Evolutionary conservation across 495 filamentous ascomycete species (phyloP), one percentile per base, ranked within the genome.

Genomic region (Thozetella sp.): DNA sequence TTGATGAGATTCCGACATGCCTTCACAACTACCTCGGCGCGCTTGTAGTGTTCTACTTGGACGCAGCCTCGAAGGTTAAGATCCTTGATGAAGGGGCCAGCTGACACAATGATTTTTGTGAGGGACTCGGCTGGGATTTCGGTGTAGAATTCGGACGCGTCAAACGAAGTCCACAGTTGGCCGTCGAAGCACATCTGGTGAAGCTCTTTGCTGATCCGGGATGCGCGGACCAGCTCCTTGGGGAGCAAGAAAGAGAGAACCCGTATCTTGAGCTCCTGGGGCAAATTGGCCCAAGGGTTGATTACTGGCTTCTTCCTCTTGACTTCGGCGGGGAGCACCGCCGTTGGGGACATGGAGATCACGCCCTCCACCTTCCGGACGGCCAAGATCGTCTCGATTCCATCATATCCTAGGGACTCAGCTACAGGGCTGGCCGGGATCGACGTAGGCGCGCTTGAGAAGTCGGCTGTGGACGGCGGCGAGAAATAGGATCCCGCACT

Each of bases 181-280:
- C 95, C 95, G 71, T 99, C 95, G 62, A 92, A 97, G 75, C 94
- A 97, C 79, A 93, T 89, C 27, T 82, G 76, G 71, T 97, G 80
- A 83, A 95, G 98, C 17, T 81, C 69, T 65, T 86, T 92, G 65
- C 87, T 93, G n/a, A 96, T 90, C 15, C 82, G 73, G 3, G 95
- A 96, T 51, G 84, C 86, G 55, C 90, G 86, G 11, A 98, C 85
- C 51, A 99, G 85, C 68, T 98, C 89, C 64, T 86, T 91, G 12
- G 94, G 93, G 25, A 76, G 82, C 25, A 98, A 74, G 65, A 89
- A 92, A 3, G 83, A 79, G 57, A 99, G 83, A 54, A 98, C 86
- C 34, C 88, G 72, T 61, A 95, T 82, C 65, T 88, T 88, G 55
- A 99, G 80, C 77, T 99, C 95, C 25, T 85, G 73, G 1, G 94